A percentile compares a stretch with the other conserved stretches of the same genome.
Evolutionary conservation across 352 stramenopile species (phyloP).

Genomic region (Phytophthora tubulina): DNA sequence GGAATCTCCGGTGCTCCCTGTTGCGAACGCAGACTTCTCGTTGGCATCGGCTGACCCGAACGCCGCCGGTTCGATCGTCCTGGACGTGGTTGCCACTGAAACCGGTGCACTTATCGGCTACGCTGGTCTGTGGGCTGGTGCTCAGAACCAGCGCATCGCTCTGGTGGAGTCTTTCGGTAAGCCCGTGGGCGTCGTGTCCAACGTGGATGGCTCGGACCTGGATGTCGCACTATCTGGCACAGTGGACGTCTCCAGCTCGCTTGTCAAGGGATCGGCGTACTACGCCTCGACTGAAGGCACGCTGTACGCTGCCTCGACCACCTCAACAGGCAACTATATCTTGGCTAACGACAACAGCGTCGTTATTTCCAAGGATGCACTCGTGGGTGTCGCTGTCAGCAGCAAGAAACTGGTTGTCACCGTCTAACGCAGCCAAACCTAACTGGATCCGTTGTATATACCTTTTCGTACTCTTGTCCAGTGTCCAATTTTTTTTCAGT

Average conservation of each 20-base stretch:
- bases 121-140: conserved; percentile 60
- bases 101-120: conserved; percentile 69
- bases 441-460: conserved; percentile 29
- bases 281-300: conserved; percentile 74
- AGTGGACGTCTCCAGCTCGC: conserved; percentile 57
- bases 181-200: conserved; percentile 78
- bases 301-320: conserved; percentile 61
- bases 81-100: conserved; percentile 67
- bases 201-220: conserved; percentile 59
- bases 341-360: conserved; percentile 76
- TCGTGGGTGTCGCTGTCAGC: conserved; percentile 76
- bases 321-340: conserved; percentile 64
- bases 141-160: conserved; percentile 75
- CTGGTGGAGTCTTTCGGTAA: conserved; percentile 77
- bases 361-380: conserved; percentile 80
- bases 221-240: conserved; percentile 71
- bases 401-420: conserved; percentile 70
- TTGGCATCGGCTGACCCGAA: conserved; percentile 64
- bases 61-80: conserved; percentile 55
- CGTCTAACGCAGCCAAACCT: conserved; percentile 30
- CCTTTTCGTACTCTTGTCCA: conserved; percentile 5
- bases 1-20: conserved; percentile 65
- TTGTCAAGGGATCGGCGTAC: conserved; percentile 63
- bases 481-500: conserved; percentile 12
- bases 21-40: conserved; percentile 81